A percentile compares a stretch with the other conserved stretches of the same genome.
phyloP scores from a whole-genome alignment of 306 rosid species.

The Senna tora region DNA sequence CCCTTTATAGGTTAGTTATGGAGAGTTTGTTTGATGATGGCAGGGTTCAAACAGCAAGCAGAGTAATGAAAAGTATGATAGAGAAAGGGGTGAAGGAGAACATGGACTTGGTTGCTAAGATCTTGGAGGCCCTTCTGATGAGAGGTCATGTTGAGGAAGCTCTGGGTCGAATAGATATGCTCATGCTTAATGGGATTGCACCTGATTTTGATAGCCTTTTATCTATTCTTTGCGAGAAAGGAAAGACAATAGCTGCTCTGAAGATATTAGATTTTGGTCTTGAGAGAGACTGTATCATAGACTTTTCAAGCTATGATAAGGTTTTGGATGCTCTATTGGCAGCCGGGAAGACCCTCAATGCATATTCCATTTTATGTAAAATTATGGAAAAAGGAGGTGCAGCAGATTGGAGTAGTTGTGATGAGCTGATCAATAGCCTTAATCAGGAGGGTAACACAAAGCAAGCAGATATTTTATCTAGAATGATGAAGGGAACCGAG shows the following conservation, averaged over 20 bases:
- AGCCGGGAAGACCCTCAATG: slow-evolving; percentile 87
- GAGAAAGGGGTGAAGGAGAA: slow-evolving; percentile 87
- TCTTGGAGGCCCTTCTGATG: slow-evolving; percentile 83
- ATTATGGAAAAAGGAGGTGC: slow-evolving; percentile 78
- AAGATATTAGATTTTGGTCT: slow-evolving; percentile 83
- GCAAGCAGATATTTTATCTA: slow-evolving; percentile 86
- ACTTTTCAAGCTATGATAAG: slow-evolving; percentile 74
- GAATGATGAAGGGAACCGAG: slow-evolving; percentile 66
- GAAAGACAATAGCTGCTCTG: slow-evolving; percentile 86
- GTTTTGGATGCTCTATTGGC: slow-evolving; percentile 77
- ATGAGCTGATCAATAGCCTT: slow-evolving; percentile 74
- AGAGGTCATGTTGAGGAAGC: slow-evolving; percentile 97
- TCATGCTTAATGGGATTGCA: slow-evolving; percentile 57
- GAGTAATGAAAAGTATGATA: slow-evolving; percentile 87
- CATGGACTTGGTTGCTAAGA: slow-evolving; percentile 78
- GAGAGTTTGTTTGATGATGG: slow-evolving; percentile 86
- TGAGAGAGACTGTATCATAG: slow-evolving; percentile 65
- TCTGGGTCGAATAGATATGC: slow-evolving; percentile 75
- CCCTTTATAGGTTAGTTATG: slow-evolving; percentile 68
- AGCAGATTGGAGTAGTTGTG: slow-evolving; percentile 67
- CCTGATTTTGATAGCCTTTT: slow-evolving; percentile 69
- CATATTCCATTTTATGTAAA: slow-evolving; percentile 80
- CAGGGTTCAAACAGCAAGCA: slow-evolving; percentile 91
- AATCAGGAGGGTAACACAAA: slow-evolving; percentile 89
- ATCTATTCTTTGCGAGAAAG: slow-evolving; percentile 74